Base-by-base conservation (phyloP, 805 yeast genomes). In the Yarrowia sp. region DNA sequence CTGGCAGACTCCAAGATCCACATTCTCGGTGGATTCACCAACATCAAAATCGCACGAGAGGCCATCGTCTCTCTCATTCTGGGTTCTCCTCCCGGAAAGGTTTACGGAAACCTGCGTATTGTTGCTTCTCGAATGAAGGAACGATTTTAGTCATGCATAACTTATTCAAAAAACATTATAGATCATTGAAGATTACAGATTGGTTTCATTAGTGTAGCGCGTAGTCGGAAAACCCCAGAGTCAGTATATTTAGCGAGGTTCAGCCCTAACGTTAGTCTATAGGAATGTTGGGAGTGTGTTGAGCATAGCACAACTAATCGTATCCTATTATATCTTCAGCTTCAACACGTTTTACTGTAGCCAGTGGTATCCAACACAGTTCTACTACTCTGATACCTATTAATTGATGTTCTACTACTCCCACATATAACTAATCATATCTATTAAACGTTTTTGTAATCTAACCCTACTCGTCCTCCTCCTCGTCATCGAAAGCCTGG, bases 71-170 rank as follows among this genome's bases (percentile, higher is more conserved):
- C 93, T 69, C 83, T 95, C 74, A 95, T 95, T 78, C 83, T 95
- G 72, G 99, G 99, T 80, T 87, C 96, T 67, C 99, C 98, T 44
- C 99, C 99, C 43, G 98, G 98, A 69, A 95, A 95, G 78, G 97
- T 95, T 66, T 95, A 95, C 75, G 98, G 98, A 69, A 95, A 95
- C 76, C 83, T 95, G 77, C 89, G 99, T 79, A 91, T 96, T 42
- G 96, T 95, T 70, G 97, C 98, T 53, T 90, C 98, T 11, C 86
- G 99, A 79, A 85, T 95, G 87, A 95, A 95, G 80, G 99, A 95
- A 78, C 86, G 98, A 73, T 95, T 89, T 76, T 95, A 78, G 69
- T 48, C 62, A 39, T 51, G 61, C 61, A 55, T 55, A 55, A 55
- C 61, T 41, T 41, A 55, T 55, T 28, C 55, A 11, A 48, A 47